Conservation (phyloP, 2,329 filamentous ascomycete genomes). For the Pseudogymnoascus sp. region DNA sequence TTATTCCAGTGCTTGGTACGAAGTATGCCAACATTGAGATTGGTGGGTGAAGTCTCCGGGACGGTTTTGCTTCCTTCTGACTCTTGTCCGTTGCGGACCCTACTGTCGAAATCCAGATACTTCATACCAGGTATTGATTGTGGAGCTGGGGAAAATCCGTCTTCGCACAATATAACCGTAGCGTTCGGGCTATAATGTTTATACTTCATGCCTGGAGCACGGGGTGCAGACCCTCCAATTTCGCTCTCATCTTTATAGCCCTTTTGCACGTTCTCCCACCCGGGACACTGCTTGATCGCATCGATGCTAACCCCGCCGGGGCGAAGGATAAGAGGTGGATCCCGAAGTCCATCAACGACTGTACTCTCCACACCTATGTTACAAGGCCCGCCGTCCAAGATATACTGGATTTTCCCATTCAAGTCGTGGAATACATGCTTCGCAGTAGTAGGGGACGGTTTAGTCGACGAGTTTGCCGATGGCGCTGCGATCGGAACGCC, state of each 20-base stretch:
- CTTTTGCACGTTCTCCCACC: constrained; percentile 71
- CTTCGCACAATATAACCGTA: constrained; percentile 73
- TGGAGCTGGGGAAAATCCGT: constrained; percentile 18
- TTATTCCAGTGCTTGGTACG: constrained; percentile 30
- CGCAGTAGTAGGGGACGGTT: constrained; percentile 83
- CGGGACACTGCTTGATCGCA: constrained; percentile 60
- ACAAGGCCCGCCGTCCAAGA: constrained; percentile 82
- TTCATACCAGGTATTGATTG: neutral
- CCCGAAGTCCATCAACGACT: constrained; percentile 81
- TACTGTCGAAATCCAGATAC: neutral
- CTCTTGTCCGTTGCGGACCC: too few species aligned
- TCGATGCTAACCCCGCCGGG: constrained; percentile 84
- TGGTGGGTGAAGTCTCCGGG: neutral
- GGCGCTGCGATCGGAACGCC: constrained; percentile 79
- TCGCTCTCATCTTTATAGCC: constrained; percentile 73
- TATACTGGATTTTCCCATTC: constrained; percentile 69
- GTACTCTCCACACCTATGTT: constrained; percentile 92
- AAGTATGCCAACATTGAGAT: constrained; percentile 30
- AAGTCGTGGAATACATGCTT: constrained; percentile 84
- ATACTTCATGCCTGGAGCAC: constrained; percentile 98
- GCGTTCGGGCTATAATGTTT: constrained; percentile 94
- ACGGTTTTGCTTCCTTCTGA: neutral
- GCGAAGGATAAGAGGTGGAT: constrained; percentile 71
- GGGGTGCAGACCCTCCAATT: constrained; percentile 56
- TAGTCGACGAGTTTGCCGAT: constrained; percentile 89